Percentiles rank a stretch among this genome's conserved stretches.
Conservation (phyloP, 345 rosid genomes). For the Carallia pectinifolia region DNA sequence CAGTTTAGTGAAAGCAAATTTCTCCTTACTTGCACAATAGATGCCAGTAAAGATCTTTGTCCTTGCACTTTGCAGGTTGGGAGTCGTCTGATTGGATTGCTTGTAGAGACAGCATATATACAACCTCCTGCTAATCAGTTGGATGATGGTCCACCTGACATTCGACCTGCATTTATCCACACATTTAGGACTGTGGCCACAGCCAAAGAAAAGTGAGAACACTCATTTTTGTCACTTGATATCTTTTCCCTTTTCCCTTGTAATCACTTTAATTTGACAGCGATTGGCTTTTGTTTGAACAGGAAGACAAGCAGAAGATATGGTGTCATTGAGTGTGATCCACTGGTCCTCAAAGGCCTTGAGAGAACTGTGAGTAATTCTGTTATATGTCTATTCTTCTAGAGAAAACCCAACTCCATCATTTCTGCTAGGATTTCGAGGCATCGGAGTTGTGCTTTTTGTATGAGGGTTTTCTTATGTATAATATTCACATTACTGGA, state of each 20-base stretch:
- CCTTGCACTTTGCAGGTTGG: constrained; percentile 65
- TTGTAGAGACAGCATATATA: constrained; percentile 76
- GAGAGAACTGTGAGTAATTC: constrained; percentile 70
- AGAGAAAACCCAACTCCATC: not conserved
- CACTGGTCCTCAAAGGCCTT: constrained; percentile 78
- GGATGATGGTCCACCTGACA: constrained; percentile 68
- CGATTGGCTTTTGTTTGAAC: constrained; percentile 22
- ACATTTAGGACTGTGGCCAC: constrained; percentile 45
- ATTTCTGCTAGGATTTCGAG: no score
- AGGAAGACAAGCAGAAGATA: constrained; percentile 67
- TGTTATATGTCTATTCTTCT: constrained; percentile 8
- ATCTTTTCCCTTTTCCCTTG: constrained; percentile 1
- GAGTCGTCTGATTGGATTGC: constrained; percentile 79
- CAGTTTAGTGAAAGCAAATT: constrained; percentile 8
- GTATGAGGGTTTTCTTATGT: no score
- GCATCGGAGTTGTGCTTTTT: no score
- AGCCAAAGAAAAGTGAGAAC: constrained; percentile 52
- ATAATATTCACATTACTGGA: constrained; percentile 1
- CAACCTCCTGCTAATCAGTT: constrained; percentile 70
- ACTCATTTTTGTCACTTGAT: constrained; percentile 17
- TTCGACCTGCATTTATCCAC: constrained; percentile 93
- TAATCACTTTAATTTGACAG: constrained; percentile 14
- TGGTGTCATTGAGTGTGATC: constrained; percentile 85
- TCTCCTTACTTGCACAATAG: constrained; percentile 1
- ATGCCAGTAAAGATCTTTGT: constrained; percentile 9